Conservation (phyloP, 495 filamentous ascomycete species). For the Hypoxylon lienhwacheense region DNA sequence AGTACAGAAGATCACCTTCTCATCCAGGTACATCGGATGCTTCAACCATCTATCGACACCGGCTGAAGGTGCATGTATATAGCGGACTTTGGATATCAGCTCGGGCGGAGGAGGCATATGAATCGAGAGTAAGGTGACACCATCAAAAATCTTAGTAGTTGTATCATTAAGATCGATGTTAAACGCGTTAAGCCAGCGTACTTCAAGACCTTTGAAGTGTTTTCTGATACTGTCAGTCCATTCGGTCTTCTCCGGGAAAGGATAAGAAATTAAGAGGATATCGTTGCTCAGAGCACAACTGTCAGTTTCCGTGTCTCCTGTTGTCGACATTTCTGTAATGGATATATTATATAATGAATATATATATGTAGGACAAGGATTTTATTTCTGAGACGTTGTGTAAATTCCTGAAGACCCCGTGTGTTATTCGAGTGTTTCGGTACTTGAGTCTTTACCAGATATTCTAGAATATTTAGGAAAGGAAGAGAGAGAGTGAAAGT, state of each 20-base stretch:
- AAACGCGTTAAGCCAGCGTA: constrained; percentile 33
- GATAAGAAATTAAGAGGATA: constrained; percentile 20
- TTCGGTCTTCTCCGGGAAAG: constrained; percentile 14
- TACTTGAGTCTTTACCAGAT: too few species aligned
- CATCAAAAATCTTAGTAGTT: constrained; percentile 27
- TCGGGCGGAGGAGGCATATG: constrained; percentile 26
- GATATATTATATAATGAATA: too few species aligned
- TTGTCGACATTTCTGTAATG: too few species aligned
- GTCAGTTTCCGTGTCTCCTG: neutral
- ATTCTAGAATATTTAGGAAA: too few species aligned
- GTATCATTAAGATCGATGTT: neutral
- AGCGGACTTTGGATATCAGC: constrained; percentile 36
- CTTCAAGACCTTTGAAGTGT: constrained; percentile 34
- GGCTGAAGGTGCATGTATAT: constrained; percentile 39
- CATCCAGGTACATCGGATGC: constrained; percentile 36
- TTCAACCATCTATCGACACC: constrained; percentile 40
- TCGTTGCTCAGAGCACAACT: constrained; percentile 22
- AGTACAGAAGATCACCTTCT: constrained; percentile 37
- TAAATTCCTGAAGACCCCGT: neutral
- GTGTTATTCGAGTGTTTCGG: too few species aligned
- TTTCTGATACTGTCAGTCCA: constrained; percentile 34
- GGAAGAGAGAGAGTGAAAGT: too few species aligned
- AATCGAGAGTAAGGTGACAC: constrained; percentile 35
- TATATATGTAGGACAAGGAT: too few species aligned
- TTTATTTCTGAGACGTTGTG: too few species aligned